Evolutionary conservation across 805 yeast genomes (phyloP), one percentile per base, ranked within the genome.

Genomic region (Lachancea sp.): DNA sequence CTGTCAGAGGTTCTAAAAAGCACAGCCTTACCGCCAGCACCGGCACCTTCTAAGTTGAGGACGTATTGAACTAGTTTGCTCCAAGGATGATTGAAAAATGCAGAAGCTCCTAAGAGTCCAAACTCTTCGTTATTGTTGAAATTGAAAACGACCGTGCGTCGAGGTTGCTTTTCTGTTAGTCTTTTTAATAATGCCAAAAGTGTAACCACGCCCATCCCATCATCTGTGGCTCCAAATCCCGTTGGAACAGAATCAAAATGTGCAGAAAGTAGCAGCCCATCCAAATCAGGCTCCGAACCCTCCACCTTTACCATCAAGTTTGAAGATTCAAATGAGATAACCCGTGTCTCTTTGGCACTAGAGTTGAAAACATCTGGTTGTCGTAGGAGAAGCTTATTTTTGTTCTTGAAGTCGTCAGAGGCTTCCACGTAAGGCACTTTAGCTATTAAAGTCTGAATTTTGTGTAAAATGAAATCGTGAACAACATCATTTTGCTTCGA

Each of bases 161-260:
- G 58, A 1, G 96, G 95, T 47, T 73, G 80, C 8, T 59, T 45
- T 2, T 60, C 55, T 1, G 61, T 48, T 49, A 67, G 74, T 50
- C 75, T 63, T 29, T 77, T 70, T 43, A 88, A 63, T 2, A 84
- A 65, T 1, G 88, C 94, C 35, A 88, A 63, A 70, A 88, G 66
- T 8, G 92, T 72, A 1, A 88, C 95, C 45, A 86, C 70, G 7
- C 96, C 96, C 67, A 80, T 78, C 1, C 96, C 96, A 55, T 87
- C 96, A 58, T 89, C 97, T 2, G 96, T 89, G 2, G 92, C 78
- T 22, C 97, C 97, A 51, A 68, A 77, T 4, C 87, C 78, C 2
- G 94, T 77, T 16, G 96, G 94, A 6, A 88, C 96, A 6, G 90
- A 77, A 63, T 88, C 97, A 53, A 68, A 89, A 64, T 89, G 97